phyloP scores from a whole-genome alignment of 352 stramenopile genomes.

The Globisporangium alternatum region DNA sequence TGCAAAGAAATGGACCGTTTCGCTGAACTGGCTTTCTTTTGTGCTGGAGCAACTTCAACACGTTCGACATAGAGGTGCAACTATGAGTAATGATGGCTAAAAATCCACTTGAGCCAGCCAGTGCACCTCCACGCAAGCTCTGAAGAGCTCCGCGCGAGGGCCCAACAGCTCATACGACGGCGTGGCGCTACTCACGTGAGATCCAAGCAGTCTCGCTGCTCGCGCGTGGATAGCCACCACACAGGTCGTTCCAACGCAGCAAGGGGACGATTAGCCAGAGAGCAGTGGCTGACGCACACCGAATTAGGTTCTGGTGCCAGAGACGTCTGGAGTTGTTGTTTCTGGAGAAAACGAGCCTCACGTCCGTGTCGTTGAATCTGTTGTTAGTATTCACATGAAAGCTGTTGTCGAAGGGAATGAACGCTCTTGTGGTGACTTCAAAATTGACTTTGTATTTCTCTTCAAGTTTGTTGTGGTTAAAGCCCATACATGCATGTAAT shows the following conservation, averaged over 20 bases:
- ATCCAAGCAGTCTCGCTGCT: background rate
- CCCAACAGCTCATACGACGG: background rate
- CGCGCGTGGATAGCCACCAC: background rate
- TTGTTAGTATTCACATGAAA: too few species aligned
- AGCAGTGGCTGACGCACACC: background rate
- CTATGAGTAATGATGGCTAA: conserved; percentile 9
- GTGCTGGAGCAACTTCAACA: conserved; percentile 4
- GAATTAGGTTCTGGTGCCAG: too few species aligned
- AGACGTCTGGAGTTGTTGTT: too few species aligned
- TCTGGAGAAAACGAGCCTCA: too few species aligned
- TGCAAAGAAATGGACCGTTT: background rate
- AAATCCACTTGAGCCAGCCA: conserved; percentile 2
- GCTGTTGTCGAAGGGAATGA: too few species aligned
- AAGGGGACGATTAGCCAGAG: background rate
- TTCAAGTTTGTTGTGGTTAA: background rate
- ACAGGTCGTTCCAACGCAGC: background rate
- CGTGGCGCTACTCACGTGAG: background rate
- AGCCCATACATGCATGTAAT: background rate
- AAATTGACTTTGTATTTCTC: conserved; percentile 11
- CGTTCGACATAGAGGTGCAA: background rate
- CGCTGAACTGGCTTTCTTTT: conserved; percentile 7
- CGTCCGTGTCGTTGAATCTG: too few species aligned
- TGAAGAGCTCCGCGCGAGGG: background rate
- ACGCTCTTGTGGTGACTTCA: background rate
- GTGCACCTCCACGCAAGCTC: background rate